Conservation (phyloP, 2,329 filamentous ascomycete species). For the Verticillium albo-atrum region DNA sequence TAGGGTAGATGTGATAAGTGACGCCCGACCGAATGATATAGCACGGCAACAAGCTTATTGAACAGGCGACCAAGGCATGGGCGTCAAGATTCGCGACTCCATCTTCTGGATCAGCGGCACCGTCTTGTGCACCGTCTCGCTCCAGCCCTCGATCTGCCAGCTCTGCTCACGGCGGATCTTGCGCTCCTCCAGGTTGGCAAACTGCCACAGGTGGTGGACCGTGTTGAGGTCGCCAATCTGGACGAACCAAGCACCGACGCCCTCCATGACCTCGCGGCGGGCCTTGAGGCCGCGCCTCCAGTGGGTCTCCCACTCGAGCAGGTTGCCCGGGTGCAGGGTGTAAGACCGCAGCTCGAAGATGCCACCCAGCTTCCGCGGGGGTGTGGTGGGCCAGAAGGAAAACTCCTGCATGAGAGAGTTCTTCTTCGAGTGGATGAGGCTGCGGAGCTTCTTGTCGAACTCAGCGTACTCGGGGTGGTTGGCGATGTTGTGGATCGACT, state of each 20-base stretch:
- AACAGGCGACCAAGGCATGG: constrained; percentile 95
- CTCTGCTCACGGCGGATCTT: constrained; percentile 88
- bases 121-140: constrained; percentile 96
- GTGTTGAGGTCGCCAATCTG: constrained; percentile 97
- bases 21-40: too few species aligned
- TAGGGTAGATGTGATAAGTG: too few species aligned
- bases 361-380: constrained; percentile 84
- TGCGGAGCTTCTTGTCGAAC: constrained; percentile 81
- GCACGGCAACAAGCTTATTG: constrained; percentile 44
- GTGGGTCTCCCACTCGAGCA: constrained; percentile 98
- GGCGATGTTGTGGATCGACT: constrained; percentile 80
- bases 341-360: constrained; percentile 96
- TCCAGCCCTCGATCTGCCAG: constrained; percentile 94
- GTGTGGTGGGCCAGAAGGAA: constrained; percentile 96
- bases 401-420: constrained; percentile 98
- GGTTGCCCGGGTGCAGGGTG: constrained; percentile 89
- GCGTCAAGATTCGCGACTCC: constrained; percentile 89
- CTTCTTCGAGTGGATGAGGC: constrained; percentile 78
- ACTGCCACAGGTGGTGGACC: constrained; percentile 98
- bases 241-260: constrained; percentile 96
- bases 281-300: constrained; percentile 92
- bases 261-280: constrained; percentile 95
- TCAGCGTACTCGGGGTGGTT: constrained; percentile 76
- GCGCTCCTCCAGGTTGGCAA: constrained; percentile 92
- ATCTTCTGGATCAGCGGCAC: constrained; percentile 95